Percentiles rank a stretch among this genome's conserved stretches.
Conservation (phyloP, 208 protist species). For the Borovskyia barvae region DNA sequence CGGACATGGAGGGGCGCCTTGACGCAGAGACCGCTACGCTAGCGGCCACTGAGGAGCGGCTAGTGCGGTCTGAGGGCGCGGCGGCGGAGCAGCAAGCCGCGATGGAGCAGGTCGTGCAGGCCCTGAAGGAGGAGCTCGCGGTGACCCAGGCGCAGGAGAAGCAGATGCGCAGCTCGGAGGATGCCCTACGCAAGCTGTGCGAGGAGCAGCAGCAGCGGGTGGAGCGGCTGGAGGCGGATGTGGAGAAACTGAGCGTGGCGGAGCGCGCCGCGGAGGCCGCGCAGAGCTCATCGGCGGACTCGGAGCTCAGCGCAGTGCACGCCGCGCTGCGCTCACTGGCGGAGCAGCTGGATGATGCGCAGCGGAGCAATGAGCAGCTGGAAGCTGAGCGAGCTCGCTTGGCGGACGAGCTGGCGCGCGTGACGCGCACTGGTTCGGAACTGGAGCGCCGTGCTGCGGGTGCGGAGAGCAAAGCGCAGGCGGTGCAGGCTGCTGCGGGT, state of each 20-base stretch:
- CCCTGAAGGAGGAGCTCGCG: slow-evolving; percentile 25
- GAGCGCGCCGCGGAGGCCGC: neutral
- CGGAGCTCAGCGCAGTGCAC: neutral
- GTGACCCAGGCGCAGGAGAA: slow-evolving; percentile 13
- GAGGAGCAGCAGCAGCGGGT: slow-evolving; percentile 10
- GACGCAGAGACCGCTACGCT: neutral
- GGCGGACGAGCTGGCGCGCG: slow-evolving; percentile 6
- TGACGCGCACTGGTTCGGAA: slow-evolving; percentile 3
- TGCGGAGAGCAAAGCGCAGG: slow-evolving; percentile 2
- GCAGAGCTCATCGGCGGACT: neutral
- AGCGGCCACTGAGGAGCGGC: neutral
- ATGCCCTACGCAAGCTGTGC: neutral
- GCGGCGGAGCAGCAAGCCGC: neutral
- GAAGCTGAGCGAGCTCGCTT: neutral
- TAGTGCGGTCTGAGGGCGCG: neutral
- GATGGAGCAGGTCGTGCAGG: slow-evolving; percentile 9
- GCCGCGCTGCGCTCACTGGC: slow-evolving; percentile 13
- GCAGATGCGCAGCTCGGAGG: slow-evolving; percentile 1
- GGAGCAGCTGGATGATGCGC: slow-evolving; percentile 17
- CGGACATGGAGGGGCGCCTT: slow-evolving; percentile 1
- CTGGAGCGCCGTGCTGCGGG: slow-evolving; percentile 3
- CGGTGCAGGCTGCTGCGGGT: neutral
- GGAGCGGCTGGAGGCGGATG: slow-evolving; percentile 7
- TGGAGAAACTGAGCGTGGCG: slow-evolving; percentile 11
- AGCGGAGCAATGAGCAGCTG: neutral